Conservation (phyloP, 2,329 filamentous ascomycete genomes). For the Epichloe sylvatica region DNA sequence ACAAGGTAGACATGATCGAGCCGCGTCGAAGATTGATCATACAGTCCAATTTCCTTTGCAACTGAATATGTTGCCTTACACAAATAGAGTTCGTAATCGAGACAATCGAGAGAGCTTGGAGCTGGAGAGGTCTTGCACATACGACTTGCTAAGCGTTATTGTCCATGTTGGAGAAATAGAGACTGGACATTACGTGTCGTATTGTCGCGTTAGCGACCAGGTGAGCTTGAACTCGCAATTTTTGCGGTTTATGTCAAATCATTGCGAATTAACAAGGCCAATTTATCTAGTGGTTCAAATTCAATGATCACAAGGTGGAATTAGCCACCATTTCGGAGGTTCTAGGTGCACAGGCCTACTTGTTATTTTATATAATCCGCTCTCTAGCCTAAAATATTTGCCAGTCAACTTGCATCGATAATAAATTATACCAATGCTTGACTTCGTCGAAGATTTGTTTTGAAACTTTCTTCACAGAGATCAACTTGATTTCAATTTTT, state of each 20-base stretch:
- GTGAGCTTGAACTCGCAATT: conserved; percentile 11
- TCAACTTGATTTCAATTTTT: not conserved
- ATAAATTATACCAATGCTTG: not conserved
- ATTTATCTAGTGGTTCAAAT: conserved; percentile 65
- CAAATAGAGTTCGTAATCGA: conserved; percentile 45
- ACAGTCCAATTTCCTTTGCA: conserved; percentile 73
- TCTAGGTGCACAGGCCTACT: conserved; percentile 70
- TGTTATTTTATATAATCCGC: conserved; percentile 73
- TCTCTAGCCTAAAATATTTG: conserved; percentile 29
- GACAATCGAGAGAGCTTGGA: conserved; percentile 42
- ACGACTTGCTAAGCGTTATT: conserved; percentile 79
- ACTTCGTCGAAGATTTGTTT: not conserved
- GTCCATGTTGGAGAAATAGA: conserved; percentile 90
- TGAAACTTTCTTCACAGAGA: not conserved
- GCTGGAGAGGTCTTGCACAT: conserved; percentile 54
- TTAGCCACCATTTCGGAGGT: conserved; percentile 74
- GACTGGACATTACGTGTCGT: conserved; percentile 84
- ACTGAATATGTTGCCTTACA: conserved; percentile 84
- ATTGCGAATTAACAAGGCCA: not conserved
- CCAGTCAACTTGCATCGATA: not conserved
- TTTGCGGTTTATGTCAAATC: conserved; percentile 3
- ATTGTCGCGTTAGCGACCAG: conserved; percentile 66
- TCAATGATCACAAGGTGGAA: conserved; percentile 89
- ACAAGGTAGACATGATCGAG: conserved; percentile 47
- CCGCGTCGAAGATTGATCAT: conserved; percentile 76